Evolutionary conservation across 164 flowering plant species (phyloP).

Genomic region (Aristolochia californica): DNA sequence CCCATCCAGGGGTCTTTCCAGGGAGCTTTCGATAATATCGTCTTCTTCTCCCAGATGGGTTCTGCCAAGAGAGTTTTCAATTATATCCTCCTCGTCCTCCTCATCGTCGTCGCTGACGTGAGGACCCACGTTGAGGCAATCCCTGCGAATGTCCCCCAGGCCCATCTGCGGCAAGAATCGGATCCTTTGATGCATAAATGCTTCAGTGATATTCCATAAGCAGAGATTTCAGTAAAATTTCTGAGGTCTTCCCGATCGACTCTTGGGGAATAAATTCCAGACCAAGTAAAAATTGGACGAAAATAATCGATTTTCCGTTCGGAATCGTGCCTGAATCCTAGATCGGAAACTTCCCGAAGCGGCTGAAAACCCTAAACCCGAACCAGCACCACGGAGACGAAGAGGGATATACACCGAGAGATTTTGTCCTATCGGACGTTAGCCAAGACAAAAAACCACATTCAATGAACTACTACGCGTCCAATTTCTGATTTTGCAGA

Average conservation of each 20-base stretch:
- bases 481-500: too few species aligned
- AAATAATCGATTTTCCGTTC: background rate
- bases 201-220: too few species aligned
- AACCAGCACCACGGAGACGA: too few species aligned
- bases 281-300: background rate
- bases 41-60: background rate
- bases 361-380: background rate
- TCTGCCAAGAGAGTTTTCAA: background rate
- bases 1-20: background rate
- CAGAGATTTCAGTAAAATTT: too few species aligned
- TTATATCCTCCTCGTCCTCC: constrained; percentile 1
- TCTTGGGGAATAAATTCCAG: too few species aligned
- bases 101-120: background rate
- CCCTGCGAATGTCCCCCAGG: background rate
- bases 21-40: background rate
- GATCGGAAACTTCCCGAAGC: background rate
- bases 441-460: background rate
- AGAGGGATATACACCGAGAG: background rate
- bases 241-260: too few species aligned
- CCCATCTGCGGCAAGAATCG: background rate
- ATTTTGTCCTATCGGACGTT: background rate
- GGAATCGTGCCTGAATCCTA: background rate
- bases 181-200: background rate
- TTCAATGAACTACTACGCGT: too few species aligned
- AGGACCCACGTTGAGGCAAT: background rate